Evolutionary conservation across 331 rosid genomes (phyloP), one percentile per base, ranked within the genome.

Genomic region (Pyrus hybrid): DNA sequence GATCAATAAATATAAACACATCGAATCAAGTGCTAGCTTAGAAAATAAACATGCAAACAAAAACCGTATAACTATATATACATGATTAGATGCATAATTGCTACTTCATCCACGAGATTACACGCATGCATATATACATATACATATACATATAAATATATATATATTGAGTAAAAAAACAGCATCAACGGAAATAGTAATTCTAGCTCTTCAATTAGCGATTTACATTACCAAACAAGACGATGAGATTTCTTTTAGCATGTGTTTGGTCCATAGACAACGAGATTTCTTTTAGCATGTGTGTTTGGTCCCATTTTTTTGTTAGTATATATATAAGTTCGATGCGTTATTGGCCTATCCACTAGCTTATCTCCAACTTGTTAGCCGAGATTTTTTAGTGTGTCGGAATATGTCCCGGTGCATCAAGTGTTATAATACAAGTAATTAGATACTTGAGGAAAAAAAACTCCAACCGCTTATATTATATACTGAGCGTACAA

Each of bases 291-390:
- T 12, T 37, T 37, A 37, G 45, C 45, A 37, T 37, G 45, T 37
- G 45, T 23, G 18, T 65, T 14, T 49, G 35, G 53, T 28, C 32
- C 64, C 25, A 37, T 9, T 37, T 32, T 37, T 37, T 37, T 37
- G 43, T 35, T 1, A 7, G 33, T n/a, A n/a, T n/a, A n/a, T n/a
- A n/a, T n/a, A 32, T 32, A 32, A 32, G 45, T 8, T 37, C 13
- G 13, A 53, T 18, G 7, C 0, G 3, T 53, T 3, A 0, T 18
- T 17, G 13, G 25, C 23, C 25, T 56, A 20, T 60, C 41, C 69
- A 23, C 35, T n/a, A 58, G 61, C 77, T 61, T 65, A 28, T 80
- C 75, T 71, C 80, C 80, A 53, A 37, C 45, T 37, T 37, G 45
- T 37, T 37, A 9, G 45, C 45, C 0, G 1, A 37, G 3, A 37